Conservation (phyloP, 257 asterid species). For the Nicotiana attenuata region DNA sequence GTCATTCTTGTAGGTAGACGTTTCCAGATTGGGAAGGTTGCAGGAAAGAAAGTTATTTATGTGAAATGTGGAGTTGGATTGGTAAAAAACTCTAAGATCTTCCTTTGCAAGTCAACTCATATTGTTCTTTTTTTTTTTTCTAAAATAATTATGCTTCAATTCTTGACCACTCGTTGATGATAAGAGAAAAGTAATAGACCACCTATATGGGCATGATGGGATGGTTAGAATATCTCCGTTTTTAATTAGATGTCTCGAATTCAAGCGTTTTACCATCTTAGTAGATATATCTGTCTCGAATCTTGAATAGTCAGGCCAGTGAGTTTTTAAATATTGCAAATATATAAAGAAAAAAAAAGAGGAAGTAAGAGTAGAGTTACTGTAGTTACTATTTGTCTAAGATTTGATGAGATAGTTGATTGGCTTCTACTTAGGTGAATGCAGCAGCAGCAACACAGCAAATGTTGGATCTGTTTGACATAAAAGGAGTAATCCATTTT, state of each 20-base stretch:
- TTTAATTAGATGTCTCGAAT: background rate
- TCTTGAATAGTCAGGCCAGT: background rate
- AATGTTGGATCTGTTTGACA: constrained; percentile 47
- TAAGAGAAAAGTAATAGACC: background rate
- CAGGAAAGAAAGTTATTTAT: constrained; percentile 39
- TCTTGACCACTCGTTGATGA: constrained; percentile 7
- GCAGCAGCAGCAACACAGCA: constrained; percentile 74
- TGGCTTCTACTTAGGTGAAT: constrained; percentile 39
- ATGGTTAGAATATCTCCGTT: background rate
- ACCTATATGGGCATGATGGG: background rate
- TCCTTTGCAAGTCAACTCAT: background rate
- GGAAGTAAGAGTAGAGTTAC: background rate
- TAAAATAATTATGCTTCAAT: background rate
- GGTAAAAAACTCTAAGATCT: constrained; percentile 17
- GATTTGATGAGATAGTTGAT: background rate
- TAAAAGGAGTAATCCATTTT: constrained; percentile 47
- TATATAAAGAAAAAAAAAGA: background rate
- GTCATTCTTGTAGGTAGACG: constrained; percentile 34
- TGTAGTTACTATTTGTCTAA: background rate
- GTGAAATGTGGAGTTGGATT: constrained; percentile 61
- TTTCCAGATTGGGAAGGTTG: constrained; percentile 45
- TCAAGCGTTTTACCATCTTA: background rate
- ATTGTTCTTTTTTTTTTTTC: background rate
- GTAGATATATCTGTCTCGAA: background rate
- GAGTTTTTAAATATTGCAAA: background rate